Evolutionary conservation across 2,329 filamentous ascomycete species (phyloP).

Genomic region (Colletotrichum phormii): DNA sequence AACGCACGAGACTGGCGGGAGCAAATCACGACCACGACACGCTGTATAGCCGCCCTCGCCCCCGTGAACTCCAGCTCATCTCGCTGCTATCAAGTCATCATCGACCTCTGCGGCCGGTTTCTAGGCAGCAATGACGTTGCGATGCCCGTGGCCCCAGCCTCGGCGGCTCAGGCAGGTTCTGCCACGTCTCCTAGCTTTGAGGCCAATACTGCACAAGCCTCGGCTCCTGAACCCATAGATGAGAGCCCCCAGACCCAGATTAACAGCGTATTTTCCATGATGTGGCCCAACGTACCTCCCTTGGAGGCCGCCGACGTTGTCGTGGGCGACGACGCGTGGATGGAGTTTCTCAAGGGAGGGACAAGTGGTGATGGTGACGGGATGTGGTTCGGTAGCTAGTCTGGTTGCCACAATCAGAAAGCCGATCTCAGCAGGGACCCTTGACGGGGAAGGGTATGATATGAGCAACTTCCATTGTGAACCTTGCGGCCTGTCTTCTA

Average conservation of each 20-base stretch:
- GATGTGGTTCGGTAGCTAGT: slow-evolving; percentile 9
- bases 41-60: slow-evolving; percentile 50
- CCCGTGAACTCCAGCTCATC: slow-evolving; percentile 53
- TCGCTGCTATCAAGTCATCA: slow-evolving; percentile 55
- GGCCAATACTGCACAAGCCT: neutral
- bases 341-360: slow-evolving; percentile 47
- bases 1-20: slow-evolving; percentile 52
- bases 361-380: slow-evolving; percentile 31
- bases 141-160: neutral
- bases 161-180: neutral
- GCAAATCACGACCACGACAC: slow-evolving; percentile 52
- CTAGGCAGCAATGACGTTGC: slow-evolving; percentile 39
- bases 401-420: too few relatives aligned
- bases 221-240: slow-evolving; percentile 42
- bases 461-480: neutral
- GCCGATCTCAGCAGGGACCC: too few relatives aligned
- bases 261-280: slow-evolving; percentile 55
- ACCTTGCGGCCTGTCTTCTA: neutral
- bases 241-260: slow-evolving; percentile 57
- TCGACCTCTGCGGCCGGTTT: slow-evolving; percentile 53
- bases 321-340: slow-evolving; percentile 52
- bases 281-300: slow-evolving; percentile 56
- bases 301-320: slow-evolving; percentile 51
- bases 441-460: neutral
- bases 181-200: neutral